phyloP scores from a whole-genome alignment of 306 rosid genomes.

The Prunus mira region DNA sequence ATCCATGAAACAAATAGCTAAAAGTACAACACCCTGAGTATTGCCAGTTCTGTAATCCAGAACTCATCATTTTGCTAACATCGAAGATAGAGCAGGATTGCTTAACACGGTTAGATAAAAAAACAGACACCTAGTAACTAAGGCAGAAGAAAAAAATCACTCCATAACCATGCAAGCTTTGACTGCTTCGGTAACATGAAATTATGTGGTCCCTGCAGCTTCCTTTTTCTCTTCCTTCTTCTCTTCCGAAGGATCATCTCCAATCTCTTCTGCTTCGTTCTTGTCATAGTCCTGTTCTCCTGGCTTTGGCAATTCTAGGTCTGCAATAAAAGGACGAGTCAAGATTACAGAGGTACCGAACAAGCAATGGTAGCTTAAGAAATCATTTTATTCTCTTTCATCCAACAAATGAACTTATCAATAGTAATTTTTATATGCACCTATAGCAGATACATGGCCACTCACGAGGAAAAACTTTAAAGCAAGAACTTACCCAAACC shows the following conservation, averaged over 20 bases:
- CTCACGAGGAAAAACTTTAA: no score
- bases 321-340: background rate
- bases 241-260: constrained; percentile 41
- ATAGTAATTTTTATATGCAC: background rate
- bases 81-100: constrained; percentile 13
- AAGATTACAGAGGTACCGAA: background rate
- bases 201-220: constrained; percentile 58
- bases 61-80: constrained; percentile 28
- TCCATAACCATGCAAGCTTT: constrained; percentile 21
- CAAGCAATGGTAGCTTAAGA: background rate
- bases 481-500: background rate
- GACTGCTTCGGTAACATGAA: constrained; percentile 8
- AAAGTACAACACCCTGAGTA: constrained; percentile 33
- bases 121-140: constrained; percentile 23
- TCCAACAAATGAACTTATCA: background rate
- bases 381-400: background rate
- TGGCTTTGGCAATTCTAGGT: constrained; percentile 5
- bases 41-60: constrained; percentile 24
- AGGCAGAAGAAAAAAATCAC: background rate
- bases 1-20: constrained; percentile 23
- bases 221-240: constrained; percentile 63
- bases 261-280: constrained; percentile 9
- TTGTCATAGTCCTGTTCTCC: constrained; percentile 4
- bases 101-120: constrained; percentile 24
- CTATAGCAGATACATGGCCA: background rate